Evolutionary conservation across 768 basidiomycete genomes (phyloP).

Genomic region (Favolaschia claudopus): DNA sequence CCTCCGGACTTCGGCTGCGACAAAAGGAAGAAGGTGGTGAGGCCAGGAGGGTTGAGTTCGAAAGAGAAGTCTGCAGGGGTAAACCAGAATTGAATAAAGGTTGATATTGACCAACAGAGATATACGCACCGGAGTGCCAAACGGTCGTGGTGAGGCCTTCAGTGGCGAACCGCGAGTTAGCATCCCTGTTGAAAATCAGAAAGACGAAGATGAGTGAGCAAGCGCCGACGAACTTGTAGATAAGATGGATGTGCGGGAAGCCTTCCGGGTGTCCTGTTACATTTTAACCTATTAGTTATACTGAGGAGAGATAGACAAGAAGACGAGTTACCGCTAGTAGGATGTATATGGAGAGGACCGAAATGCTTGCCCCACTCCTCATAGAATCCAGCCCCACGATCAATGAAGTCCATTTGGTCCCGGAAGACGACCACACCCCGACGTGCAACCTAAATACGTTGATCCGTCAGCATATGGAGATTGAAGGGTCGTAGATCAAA

Average conservation of each 20-base stretch:
- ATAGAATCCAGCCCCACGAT: conserved; percentile 70
- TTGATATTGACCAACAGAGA: background rate
- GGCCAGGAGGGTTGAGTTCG: conserved; percentile 86
- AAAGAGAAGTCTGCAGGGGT: conserved; percentile 68
- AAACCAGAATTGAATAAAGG: background rate
- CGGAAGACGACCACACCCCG: conserved; percentile 79
- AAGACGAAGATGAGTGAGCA: background rate
- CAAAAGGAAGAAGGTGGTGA: conserved; percentile 87
- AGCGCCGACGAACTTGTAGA: conserved; percentile 60
- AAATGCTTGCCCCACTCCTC: conserved; percentile 24
- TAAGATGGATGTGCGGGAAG: conserved; percentile 81
- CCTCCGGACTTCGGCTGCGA: conserved; percentile 69
- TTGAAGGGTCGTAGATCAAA: background rate
- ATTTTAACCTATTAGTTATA: no score
- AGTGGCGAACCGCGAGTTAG: conserved; percentile 73
- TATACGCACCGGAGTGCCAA: conserved; percentile 66
- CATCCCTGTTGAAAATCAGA: conserved; percentile 56
- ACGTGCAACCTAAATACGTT: conserved; percentile 62
- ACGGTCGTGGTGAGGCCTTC: conserved; percentile 61
- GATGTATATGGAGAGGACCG: conserved; percentile 72
- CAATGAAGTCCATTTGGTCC: conserved; percentile 79
- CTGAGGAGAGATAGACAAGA: no score
- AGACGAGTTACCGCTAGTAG: no score
- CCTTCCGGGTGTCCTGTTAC: conserved; percentile 80
- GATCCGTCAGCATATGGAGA: conserved; percentile 8